Evolutionary conservation across 2,329 filamentous ascomycete genomes (phyloP), one percentile per base, ranked within the genome.

Genomic region (Sarocladium brachiariae): DNA sequence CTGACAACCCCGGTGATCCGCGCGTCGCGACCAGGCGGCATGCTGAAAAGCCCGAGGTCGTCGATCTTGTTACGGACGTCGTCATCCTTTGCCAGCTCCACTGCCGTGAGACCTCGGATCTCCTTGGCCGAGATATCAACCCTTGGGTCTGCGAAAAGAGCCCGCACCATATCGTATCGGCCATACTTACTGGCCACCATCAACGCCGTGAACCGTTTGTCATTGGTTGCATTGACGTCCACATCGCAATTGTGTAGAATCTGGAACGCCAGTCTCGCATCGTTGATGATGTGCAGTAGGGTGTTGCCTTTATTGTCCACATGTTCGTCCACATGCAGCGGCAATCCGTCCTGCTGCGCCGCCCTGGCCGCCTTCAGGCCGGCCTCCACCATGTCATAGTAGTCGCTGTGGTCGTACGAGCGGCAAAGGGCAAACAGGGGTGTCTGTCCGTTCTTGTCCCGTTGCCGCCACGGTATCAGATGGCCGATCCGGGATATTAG

Each of bases 171-270:
- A 59, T 97, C 93, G 50, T 95, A 86, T 55, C 93, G 82, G 30
- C 93, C 93, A 63, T 97, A 99, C 66, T 99, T 99, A 77, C 92
- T 97, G 7, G 92, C 92, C 55, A 99, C 87, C 93, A 99, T 99
- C 51, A 99, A 74, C 2, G 93, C 85, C 0, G 95, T 99, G 63
- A 99, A 97, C 45, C 82, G 86, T 70, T 89, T 96, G 59, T 97
- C 91, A 62, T 99, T 99, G 8, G 85, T 87, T 8, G 92, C 91
- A 67, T 99, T 99, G 51, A 92, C 88, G 62, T 99, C 90, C n/a
- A 90, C 86, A 58, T 99, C 93, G 67, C 91, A 95, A 53, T 85
- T 80, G 51, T 87, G 79, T 31, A 99, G 73, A 35, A 97, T 86
- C 53, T 81, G 80, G 50, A 83, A 63, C 2, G 89, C 87, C 45